These are phyloP conservation scores for Lactarius pseudohatsudake DNA, from an alignment of 768 basidiomycete species.

Conservation along the genomic window DNA sequence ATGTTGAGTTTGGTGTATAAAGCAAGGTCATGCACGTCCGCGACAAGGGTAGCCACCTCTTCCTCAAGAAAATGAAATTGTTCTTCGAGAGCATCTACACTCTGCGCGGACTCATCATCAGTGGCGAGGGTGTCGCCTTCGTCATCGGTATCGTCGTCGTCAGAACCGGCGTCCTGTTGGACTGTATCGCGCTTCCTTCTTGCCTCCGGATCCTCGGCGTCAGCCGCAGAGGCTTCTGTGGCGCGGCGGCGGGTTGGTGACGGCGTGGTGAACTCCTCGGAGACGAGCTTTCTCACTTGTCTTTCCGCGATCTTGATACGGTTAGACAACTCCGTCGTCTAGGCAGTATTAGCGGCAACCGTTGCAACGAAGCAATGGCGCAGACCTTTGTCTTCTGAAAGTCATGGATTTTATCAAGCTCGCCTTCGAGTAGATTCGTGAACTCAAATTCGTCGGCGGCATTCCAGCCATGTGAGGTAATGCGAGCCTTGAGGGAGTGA, in stretches of 20 bases:
- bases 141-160: constrained; percentile 57
- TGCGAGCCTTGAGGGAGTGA: constrained; percentile 43
- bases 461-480: constrained; percentile 62
- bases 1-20: constrained; percentile 96
- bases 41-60: constrained; percentile 92
- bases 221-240: constrained; percentile 25
- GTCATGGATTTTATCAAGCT: constrained; percentile 91
- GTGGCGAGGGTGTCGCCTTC: constrained; percentile 41
- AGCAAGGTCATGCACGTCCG: constrained; percentile 88
- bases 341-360: not conserved
- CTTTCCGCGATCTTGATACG: constrained; percentile 83
- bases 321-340: constrained; percentile 80
- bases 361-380: constrained; percentile 10
- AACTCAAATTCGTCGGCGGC: constrained; percentile 82
- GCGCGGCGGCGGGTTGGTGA: constrained; percentile 12
- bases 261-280: constrained; percentile 43
- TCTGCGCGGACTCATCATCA: constrained; percentile 49
- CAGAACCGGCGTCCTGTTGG: constrained; percentile 60
- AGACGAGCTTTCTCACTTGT: constrained; percentile 76
- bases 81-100: constrained; percentile 77
- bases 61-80: constrained; percentile 87
- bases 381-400: constrained; percentile 87
- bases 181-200: constrained; percentile 46
- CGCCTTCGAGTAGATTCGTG: constrained; percentile 70
- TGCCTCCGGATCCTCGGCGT: constrained; percentile 31